Evolutionary conservation across 2,329 filamentous ascomycete species (phyloP).

Genomic region (Onygenales sp.): DNA sequence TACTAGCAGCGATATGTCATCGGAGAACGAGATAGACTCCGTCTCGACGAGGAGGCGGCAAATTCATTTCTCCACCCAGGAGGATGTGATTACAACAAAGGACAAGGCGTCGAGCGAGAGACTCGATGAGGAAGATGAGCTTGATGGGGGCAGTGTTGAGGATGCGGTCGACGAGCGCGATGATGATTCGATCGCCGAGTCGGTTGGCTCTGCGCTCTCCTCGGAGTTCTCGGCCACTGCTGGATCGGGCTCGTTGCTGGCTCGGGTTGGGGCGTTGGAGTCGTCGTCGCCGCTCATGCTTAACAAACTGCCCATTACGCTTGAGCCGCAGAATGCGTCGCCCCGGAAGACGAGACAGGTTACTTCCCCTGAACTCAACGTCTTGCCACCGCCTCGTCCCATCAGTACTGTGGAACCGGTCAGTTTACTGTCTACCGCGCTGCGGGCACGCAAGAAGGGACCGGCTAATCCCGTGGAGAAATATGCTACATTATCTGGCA

Average conservation of each 20-base stretch:
- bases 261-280: constrained; percentile 37
- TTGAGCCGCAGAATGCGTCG: constrained; percentile 31
- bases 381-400: constrained; percentile 50
- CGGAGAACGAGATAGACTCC: constrained; percentile 52
- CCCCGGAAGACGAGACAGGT: constrained; percentile 42
- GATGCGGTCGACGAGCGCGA: constrained; percentile 29
- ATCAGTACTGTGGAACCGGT: constrained; percentile 50
- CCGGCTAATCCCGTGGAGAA: constrained; percentile 53
- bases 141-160: constrained; percentile 12
- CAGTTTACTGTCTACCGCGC: constrained; percentile 48
- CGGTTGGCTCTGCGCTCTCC: constrained; percentile 40
- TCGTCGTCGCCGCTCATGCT: constrained; percentile 43
- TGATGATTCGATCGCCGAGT: constrained; percentile 41
- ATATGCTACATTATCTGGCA: constrained; percentile 51
- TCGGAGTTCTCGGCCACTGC: constrained; percentile 47
- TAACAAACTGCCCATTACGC: constrained; percentile 26
- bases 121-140: constrained; percentile 17
- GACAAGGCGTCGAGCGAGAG: constrained; percentile 11
- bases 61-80: constrained; percentile 35
- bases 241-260: constrained; percentile 49
- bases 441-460: constrained; percentile 47
- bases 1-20: constrained; percentile 58
- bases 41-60: constrained; percentile 45
- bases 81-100: constrained; percentile 25
- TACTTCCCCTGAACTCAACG: constrained; percentile 42